These are phyloP conservation scores for Arachnopeziza araneosa DNA, from an alignment of 2,329 filamentous ascomycete species.

Conservation along the genomic window DNA sequence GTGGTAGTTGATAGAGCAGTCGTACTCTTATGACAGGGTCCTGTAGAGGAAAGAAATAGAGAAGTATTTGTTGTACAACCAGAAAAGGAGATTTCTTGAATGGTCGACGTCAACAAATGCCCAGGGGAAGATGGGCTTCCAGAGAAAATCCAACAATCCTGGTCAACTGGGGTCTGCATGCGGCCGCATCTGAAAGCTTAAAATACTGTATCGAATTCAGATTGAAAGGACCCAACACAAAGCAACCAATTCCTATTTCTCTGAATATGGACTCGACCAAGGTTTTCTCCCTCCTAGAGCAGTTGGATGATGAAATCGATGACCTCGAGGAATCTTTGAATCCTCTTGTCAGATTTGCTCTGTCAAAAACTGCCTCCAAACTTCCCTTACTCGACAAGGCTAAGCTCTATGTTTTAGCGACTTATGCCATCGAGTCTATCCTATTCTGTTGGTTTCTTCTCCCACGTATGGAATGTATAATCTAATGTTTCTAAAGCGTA, in stretches of 20 bases:
- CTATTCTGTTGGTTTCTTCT: conserved; percentile 63
- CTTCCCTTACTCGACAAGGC: conserved; percentile 91
- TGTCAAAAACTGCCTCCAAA: conserved; percentile 66
- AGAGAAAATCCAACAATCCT: not conserved
- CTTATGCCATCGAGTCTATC: conserved; percentile 86
- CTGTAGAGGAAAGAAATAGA: not conserved
- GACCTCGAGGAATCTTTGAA: conserved; percentile 67
- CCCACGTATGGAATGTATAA: not conserved
- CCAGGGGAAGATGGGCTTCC: not conserved
- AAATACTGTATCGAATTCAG: too few relatives aligned
- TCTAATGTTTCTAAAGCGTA: conserved; percentile 48
- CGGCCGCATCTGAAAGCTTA: not conserved
- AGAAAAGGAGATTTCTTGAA: not conserved
- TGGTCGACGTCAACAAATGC: not conserved
- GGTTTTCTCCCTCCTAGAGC: conserved; percentile 27
- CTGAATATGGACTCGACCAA: conserved; percentile 37
- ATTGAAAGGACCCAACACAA: not conserved
- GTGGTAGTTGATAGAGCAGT: not conserved
- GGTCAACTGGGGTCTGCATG: not conserved
- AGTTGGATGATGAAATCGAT: conserved; percentile 74
- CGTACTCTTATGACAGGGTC: not conserved
- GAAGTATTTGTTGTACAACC: not conserved
- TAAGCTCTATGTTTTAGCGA: conserved; percentile 82
- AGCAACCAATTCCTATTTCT: not conserved
- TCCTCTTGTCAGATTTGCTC: conserved; percentile 61